Conservation (phyloP, 257 asterid species). For the Solanum acaule region DNA sequence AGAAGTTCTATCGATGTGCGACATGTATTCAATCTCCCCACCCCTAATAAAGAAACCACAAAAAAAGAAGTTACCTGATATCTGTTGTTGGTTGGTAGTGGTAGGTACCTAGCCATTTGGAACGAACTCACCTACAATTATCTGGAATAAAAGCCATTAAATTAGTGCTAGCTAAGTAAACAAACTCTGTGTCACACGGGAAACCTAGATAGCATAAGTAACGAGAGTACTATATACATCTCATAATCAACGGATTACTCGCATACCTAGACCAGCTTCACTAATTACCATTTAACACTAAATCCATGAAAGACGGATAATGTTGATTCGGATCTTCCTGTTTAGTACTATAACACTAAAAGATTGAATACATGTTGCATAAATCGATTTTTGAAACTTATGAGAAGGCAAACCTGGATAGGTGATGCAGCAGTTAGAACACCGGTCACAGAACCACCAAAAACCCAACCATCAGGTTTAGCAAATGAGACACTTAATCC, state of each 20-base stretch:
- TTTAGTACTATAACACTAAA: neutral
- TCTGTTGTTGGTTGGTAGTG: too few species aligned
- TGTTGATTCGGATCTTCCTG: neutral
- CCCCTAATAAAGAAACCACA: too few species aligned
- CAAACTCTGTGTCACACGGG: neutral
- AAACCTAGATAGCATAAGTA: too few species aligned
- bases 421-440: conserved; percentile 42
- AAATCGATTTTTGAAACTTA: neutral
- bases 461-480: conserved; percentile 48
- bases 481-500: conserved; percentile 47
- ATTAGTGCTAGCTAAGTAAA: neutral
- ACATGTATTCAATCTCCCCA: too few species aligned
- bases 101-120: neutral
- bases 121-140: neutral
- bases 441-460: conserved; percentile 58
- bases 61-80: neutral
- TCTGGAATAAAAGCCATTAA: neutral
- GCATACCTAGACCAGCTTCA: neutral
- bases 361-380: neutral
- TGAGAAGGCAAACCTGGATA: conserved; percentile 38
- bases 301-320: neutral
- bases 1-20: too few species aligned
- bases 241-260: neutral
- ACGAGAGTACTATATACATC: neutral
- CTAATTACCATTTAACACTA: neutral